These are phyloP conservation scores for Trichoderma reesei DNA, from an alignment of 495 filamentous ascomycete genomes.

Conservation along the genomic window DNA sequence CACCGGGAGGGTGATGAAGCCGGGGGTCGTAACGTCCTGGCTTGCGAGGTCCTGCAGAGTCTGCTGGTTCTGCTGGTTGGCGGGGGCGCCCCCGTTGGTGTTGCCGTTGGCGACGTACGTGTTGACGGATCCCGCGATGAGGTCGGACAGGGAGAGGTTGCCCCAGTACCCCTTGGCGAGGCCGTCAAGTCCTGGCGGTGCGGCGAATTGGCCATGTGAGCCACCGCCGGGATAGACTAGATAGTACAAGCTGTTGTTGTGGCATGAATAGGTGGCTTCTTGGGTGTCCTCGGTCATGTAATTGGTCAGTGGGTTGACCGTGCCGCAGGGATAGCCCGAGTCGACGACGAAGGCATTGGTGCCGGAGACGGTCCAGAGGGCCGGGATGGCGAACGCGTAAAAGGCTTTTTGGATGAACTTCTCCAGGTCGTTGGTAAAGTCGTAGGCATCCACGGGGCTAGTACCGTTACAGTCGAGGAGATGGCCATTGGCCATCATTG, in stretches of 20 bases:
- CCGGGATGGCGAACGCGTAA: slow-evolving; percentile 26
- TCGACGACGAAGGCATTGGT: slow-evolving; percentile 25
- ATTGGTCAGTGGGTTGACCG: slow-evolving; percentile 14
- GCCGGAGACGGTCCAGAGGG: slow-evolving; percentile 20
- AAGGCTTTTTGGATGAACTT: slow-evolving; percentile 18
- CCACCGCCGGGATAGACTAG: slow-evolving; percentile 19
- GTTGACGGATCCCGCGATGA: slow-evolving; percentile 23
- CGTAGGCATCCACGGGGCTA: not conserved
- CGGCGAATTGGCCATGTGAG: slow-evolving; percentile 13
- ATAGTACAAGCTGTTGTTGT: slow-evolving; percentile 22
- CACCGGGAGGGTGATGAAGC: slow-evolving; percentile 25
- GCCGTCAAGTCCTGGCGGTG: slow-evolving; percentile 18
- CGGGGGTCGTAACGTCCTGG: slow-evolving; percentile 21
- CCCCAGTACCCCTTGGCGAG: slow-evolving; percentile 19
- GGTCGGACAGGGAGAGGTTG: slow-evolving; percentile 17
- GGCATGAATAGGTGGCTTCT: slow-evolving; percentile 18
- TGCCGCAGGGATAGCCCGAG: slow-evolving; percentile 21
- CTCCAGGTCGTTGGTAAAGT: not conserved
- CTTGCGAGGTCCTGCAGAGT: slow-evolving; percentile 17
- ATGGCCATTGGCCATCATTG: slow-evolving; percentile 20
- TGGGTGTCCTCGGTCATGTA: slow-evolving; percentile 18
- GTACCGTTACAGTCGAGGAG: slow-evolving; percentile 18
- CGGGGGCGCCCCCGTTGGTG: slow-evolving; percentile 18
- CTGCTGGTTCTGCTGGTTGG: slow-evolving; percentile 16
- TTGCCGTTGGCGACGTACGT: slow-evolving; percentile 25